A percentile compares a stretch with the other conserved stretches of the same genome.
phyloP scores from a whole-genome alignment of 2,329 filamentous ascomycete genomes.

The Boeremia lycopersici region DNA sequence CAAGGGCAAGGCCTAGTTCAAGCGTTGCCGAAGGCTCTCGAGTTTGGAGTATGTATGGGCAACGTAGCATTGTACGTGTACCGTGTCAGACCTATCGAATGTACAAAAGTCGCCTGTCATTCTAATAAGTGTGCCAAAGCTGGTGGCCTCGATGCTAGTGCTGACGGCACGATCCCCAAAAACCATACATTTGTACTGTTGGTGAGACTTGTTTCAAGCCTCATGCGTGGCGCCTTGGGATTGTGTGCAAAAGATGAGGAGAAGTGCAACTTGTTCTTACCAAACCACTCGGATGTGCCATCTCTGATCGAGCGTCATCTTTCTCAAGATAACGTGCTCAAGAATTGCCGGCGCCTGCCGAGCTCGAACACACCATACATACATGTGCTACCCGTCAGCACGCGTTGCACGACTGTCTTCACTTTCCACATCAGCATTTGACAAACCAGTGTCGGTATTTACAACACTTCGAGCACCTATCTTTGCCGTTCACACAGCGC shows the following conservation, averaged over 20 bases:
- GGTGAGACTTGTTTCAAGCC: not conserved
- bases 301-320: not conserved
- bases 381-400: not conserved
- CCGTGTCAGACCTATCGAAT: not conserved
- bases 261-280: constrained; percentile 3
- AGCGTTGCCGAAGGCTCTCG: not conserved
- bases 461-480: not conserved
- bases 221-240: not conserved
- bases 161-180: not conserved
- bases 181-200: not conserved
- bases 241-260: not conserved
- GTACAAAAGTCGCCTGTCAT: not conserved
- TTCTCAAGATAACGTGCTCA: not conserved
- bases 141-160: not conserved
- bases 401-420: not conserved
- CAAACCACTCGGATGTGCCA: not conserved
- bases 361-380: constrained; percentile 4
- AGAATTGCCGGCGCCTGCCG: not conserved
- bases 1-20: constrained; percentile 19
- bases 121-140: not conserved
- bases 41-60: not conserved
- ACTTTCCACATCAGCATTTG: not conserved
- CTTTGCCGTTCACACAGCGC: not conserved
- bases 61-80: not conserved
- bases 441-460: not conserved